These are phyloP conservation scores for Anthracocystis panici-leucophaei DNA, from an alignment of 1,284 basidiomycete species.

Conservation along the genomic window DNA sequence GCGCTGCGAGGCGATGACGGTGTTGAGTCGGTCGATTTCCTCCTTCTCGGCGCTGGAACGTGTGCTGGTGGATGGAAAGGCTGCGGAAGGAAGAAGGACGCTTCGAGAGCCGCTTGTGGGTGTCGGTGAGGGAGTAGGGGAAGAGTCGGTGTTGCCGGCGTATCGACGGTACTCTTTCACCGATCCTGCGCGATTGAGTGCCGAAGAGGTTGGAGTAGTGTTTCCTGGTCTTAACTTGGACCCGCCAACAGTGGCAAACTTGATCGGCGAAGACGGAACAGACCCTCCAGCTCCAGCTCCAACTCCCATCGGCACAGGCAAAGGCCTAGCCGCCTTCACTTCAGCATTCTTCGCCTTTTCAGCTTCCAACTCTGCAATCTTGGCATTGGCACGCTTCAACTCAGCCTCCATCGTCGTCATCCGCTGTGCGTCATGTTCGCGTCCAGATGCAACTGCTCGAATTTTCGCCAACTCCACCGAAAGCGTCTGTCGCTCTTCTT, in stretches of 20 bases:
- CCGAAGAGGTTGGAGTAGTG: neutral
- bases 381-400: conserved; percentile 18
- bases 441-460: conserved; percentile 18
- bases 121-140: neutral
- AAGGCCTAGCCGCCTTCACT: conserved; percentile 18
- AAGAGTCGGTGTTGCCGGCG: neutral
- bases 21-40: conserved; percentile 62
- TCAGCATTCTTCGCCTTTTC: conserved; percentile 17
- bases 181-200: conserved; percentile 48
- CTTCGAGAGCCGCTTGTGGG: conserved; percentile 16
- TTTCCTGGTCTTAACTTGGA: conserved; percentile 22
- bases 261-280: conserved; percentile 33
- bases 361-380: conserved; percentile 30
- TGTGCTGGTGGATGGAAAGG: conserved; percentile 9
- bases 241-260: conserved; percentile 12
- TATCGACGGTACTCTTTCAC: conserved; percentile 59
- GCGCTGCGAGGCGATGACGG: conserved; percentile 57
- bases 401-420: conserved; percentile 18
- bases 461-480: conserved; percentile 33
- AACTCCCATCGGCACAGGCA: conserved; percentile 21
- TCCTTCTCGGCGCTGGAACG: conserved; percentile 39
- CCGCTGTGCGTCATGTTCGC: conserved; percentile 14
- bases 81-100: conserved; percentile 18
- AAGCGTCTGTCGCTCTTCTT: conserved; percentile 27
- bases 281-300: conserved; percentile 9